Evolutionary conservation across 805 yeast genomes (phyloP).

Genomic region (fission yeast (Schizosaccharomyces pombe)): ASM294v3 CU329670.1:2048501-2049000

Average conservation of each 20-base stretch:
- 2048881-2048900: slow-evolving; percentile 9
- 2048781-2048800: slow-evolving; percentile 8
- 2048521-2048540: background rate
- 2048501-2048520: background rate
- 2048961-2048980: slow-evolving; percentile 11
- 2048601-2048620: background rate
- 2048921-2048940: slow-evolving; percentile 6
- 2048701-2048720: background rate
- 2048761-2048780: slow-evolving; percentile 7
- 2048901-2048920: slow-evolving; percentile 7
- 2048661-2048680: slow-evolving; percentile 4
- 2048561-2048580: background rate
- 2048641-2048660: background rate
- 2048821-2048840: slow-evolving; percentile 9
- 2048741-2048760: slow-evolving; percentile 7
- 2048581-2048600: background rate
- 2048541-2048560: background rate
- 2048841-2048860: slow-evolving; percentile 7
- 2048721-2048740: background rate
- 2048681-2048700: slow-evolving; percentile 1
- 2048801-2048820: slow-evolving; percentile 8
- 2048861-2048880: slow-evolving; percentile 6
- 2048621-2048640: background rate
- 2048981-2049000: slow-evolving; percentile 9
- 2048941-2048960: slow-evolving; percentile 8